Base-by-base conservation (phyloP, 768 basidiomycete genomes). In the Amanita pallidorosea region DNA sequence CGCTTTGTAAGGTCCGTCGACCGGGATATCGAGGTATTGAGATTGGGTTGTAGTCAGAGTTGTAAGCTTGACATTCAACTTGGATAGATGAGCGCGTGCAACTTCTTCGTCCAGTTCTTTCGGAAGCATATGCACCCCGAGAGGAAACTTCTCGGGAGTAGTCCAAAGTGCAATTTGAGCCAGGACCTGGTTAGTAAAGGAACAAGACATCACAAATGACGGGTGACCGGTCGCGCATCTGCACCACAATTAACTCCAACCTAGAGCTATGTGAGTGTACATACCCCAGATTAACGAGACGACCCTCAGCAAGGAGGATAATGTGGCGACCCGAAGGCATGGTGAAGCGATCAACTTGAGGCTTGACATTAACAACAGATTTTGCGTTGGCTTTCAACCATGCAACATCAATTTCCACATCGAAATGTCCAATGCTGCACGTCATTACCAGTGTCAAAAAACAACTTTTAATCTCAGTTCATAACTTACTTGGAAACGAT, bases 161-260 rank as follows among this genome's bases (percentile, higher is more conserved):
- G 89, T 94, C 92, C 92, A 99, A 65, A 99, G 84, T 20, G 92
- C 94, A 63, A 99, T 97, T 72, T 96, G 94, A 27, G 95, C 95
- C 61, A 99, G 78, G 55, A 93, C 89, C 71, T 99, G 96, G 80
- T 99, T 99, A 65, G 91, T 72, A 77, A 99, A 99, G 38, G 96
- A 99, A 77, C 94, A 98, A 15, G 95, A 98, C 96, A 99, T 99
- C 72, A 99, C 96, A 70, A 94, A 97, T 40, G 95, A 98, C 33
- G 96, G 95, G 71, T 99, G 95, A 52, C 95, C 95, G 59, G 95
- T 98, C 36, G 92, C 95, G 69, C 95, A 98, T 49, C 85, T 87
- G 56, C 7, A 15, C 17, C 50, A 18, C 20, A n/a, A 2, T 23
- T 46, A 56, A 42, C 57, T 55, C 54, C 31, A 7, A 13, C 31